Conservation (phyloP, 371 early-diverging fungal genomes). For the Chytridium lagenaria region DNA sequence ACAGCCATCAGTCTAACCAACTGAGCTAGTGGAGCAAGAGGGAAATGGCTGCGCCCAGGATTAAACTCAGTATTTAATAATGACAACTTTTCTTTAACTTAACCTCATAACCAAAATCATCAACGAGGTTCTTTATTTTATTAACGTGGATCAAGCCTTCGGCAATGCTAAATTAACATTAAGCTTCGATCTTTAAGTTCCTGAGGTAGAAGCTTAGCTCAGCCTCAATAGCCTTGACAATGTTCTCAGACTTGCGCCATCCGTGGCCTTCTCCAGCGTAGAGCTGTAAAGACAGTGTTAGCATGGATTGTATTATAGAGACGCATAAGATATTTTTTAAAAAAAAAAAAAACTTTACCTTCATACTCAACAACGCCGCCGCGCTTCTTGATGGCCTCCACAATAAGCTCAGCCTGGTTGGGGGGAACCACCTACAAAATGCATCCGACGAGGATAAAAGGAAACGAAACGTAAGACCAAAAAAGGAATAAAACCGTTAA, state of each 20-base stretch:
- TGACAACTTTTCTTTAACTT: no score
- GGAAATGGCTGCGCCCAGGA: no score
- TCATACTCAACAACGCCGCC: conserved; percentile 71
- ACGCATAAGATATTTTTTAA: no score
- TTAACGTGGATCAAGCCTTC: no score
- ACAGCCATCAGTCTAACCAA: background rate
- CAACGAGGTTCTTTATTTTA: no score
- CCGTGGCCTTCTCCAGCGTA: conserved; percentile 79
- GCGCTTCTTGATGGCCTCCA: conserved; percentile 65
- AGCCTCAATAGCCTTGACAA: conserved; percentile 25
- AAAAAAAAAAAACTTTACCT: conserved; percentile 12
- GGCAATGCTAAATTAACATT: no score
- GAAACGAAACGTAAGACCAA: background rate
- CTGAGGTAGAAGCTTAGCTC: conserved; percentile 33
- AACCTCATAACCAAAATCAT: no score
- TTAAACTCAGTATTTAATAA: no score
- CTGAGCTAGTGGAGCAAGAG: no score
- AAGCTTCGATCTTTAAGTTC: conserved; percentile 19
- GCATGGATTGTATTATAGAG: no score
- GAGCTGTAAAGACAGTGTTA: conserved; percentile 30
- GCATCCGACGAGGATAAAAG: background rate
- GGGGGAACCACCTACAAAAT: conserved; percentile 70
- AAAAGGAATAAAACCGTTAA: no score
- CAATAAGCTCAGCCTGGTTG: conserved; percentile 76
- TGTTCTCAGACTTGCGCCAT: conserved; percentile 32